Base-by-base conservation (phyloP, 768 basidiomycete genomes). In the Panaeolus papilionaceus region DNA sequence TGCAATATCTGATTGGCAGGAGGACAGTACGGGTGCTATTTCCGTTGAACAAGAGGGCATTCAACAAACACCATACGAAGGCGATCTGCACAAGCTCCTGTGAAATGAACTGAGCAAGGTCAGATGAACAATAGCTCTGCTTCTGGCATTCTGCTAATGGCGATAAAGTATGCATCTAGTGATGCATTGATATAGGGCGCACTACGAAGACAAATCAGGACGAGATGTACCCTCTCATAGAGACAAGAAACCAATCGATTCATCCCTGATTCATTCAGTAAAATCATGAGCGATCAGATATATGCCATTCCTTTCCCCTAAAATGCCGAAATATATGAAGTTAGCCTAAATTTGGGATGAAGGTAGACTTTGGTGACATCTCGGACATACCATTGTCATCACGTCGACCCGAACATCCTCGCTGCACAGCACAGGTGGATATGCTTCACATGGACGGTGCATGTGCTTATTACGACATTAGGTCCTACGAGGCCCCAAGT, bases 271-370 rank as follows among this genome's bases (percentile, higher is more conserved):
- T 42, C 9, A 42, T 42, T 23, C 6, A 33, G 28, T 18, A 58
- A 58, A 58, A 58, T 58, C 54, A 58, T 58, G 54, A 58, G 54
- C 54, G 14, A 58, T 58, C 54, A 58, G 28, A 14, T 9, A 49
- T 23, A 28, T 58, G 54, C 14, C 54, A 58, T 58, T 58, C 14
- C 14, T 51, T 20, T 51, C 47, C 33, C n/a, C 26, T 28, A 58
- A 12, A 37, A 28, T 58, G 54, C 54, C 54, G 54, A 58, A 33
- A 14, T 58, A 28, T 33, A 28, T 49, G 54, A 33, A 33, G 26
- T 28, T 28, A 58, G 33, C 23, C 54, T 33, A 58, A 28, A 58
- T 51, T 51, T 51, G 23, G 47, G 54, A 58, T 33, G n/a, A 33
- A 58, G 26, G 28, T 33, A 58, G 54, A 58, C 7, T 9, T 26